Evolutionary conservation across 257 asterid species (phyloP).

Genomic region (Nicotiana undulata): DNA sequence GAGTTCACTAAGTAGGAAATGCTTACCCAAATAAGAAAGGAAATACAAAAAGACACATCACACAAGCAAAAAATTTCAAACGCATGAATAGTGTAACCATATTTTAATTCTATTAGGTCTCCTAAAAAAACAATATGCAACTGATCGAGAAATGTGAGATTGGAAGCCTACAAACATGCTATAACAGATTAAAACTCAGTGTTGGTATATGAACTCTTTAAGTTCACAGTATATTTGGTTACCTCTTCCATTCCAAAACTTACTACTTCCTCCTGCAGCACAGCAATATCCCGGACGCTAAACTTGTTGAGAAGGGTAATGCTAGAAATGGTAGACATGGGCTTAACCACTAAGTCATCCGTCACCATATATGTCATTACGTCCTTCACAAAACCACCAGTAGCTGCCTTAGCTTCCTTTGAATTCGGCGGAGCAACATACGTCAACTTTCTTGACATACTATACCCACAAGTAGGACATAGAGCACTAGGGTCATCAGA

Average conservation of each 20-base stretch:
- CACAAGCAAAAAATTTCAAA: neutral
- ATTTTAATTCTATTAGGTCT: neutral
- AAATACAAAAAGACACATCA: neutral
- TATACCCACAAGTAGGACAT: neutral
- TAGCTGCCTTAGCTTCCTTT: neutral
- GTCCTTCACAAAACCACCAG: slow-evolving; percentile 33
- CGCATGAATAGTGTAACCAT: neutral
- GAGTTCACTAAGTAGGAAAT: neutral
- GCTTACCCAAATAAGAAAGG: neutral
- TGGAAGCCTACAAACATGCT: slow-evolving; percentile 8
- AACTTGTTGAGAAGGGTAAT: slow-evolving; percentile 12
- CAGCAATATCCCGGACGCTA: slow-evolving; percentile 11
- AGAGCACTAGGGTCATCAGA: slow-evolving; percentile 10
- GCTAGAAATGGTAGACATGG: slow-evolving; percentile 24
- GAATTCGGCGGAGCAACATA: slow-evolving; percentile 7
- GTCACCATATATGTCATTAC: slow-evolving; percentile 22
- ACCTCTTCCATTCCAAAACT: slow-evolving; percentile 21
- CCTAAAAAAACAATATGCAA: neutral
- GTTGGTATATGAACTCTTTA: neutral
- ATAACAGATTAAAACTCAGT: slow-evolving; percentile 11
- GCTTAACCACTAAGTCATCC: slow-evolving; percentile 29
- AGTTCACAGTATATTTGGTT: neutral
- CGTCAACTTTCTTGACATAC: neutral
- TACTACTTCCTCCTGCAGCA: slow-evolving; percentile 8
- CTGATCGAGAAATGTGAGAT: neutral